Evolutionary conservation across 2,329 filamentous ascomycete genomes (phyloP), one percentile per base, ranked within the genome.

Genomic region (Eurotiales sp.): DNA sequence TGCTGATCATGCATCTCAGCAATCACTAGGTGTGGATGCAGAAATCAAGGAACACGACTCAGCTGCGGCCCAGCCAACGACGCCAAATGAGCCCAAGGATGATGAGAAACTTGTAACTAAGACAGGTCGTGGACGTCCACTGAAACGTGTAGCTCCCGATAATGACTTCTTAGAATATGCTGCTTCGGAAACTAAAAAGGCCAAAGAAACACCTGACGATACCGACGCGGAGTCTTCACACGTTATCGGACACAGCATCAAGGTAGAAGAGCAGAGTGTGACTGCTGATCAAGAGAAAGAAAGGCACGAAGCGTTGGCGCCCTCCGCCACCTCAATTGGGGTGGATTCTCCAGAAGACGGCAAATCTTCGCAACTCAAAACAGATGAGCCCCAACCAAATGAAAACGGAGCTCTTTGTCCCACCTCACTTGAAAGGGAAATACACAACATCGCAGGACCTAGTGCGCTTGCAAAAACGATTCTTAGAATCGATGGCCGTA

Each of bases 401-500:
- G 60, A 63, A 30, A 40, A 11, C 15, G 15, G 7, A 34, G 14
- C 21, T 17, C 34, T 23, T 6, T 21, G 15, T 8, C 23, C 45
- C 15, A 37, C 25, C 21, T 25, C 46, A 23, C 25, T 57, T 21
- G 49, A 59, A 42, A 60, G 68, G 6, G 59, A 66, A 23, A 45
- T 72, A 11, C 42, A 53, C 3, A 53, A 64, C n/a, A 59, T 72
- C 12, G 51, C 55, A 1, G 58, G 59, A 0, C 71, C 68, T 7
- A 53, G 22, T 3, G 54, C 55, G 11, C 61, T 75, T 12, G 57
- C 59, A 7, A 51, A 48, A 1, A 68, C 65, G 29, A 73, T 75
- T 8, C 45, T 73, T 15, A 61, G 68, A 54, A 59, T 70, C 11
- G 72, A 75, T 52, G 72, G 72, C 14, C 70, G 72, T 22, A 56